Base-by-base conservation (phyloP, 2,329 filamentous ascomycete genomes). In the Fusarium staphyleae region DNA sequence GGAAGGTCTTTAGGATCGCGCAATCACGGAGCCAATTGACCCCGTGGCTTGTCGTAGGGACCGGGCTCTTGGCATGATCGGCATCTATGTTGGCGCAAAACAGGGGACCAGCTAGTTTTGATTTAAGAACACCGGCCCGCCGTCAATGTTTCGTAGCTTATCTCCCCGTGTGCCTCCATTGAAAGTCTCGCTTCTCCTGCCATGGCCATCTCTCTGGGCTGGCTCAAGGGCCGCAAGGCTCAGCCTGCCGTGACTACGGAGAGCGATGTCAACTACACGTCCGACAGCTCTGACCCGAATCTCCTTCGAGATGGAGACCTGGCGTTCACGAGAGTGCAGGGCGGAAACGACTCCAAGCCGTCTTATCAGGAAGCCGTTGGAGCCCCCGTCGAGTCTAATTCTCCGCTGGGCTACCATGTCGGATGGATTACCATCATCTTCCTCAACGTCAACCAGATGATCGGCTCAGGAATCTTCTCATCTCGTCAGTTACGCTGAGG, bases 391-490 rank as follows among this genome's bases (percentile, higher is more conserved):
- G 85, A 87, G 67, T 71, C 70, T 2, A 63, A 76, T 3, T 87
- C 83, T 1, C 84, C 86, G 0, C 70, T 88, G 2, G 86, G 84
- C 0, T 86, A 86, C 56, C 72, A 80, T 10, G 84, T 87, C 13
- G 78, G 79, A 8, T 79, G 76, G 49, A 56, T 81, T 4, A 83
- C 84, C 0, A 80, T 85, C 18, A 73, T 87, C 26, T 85, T 85
- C 32, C 67, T 87, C 46, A 87, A 87, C 53, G 68, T 87, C 33
- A 83, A 81, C 51, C 79, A 81, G 69, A 87, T 87, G 83, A 75
- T 87, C 37, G 85, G 85, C 1, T 87, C 83, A 0, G 84, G 84
- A 39, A 79, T 86, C n/a, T 86, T 84, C 51, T 87, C 84, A 0
- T 87, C 85, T 0, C 85, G 84, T 86, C 64, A 63, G 83, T 75